Base-by-base conservation (phyloP, 2,329 filamentous ascomycete species). In the Beauveria medogensis region DNA sequence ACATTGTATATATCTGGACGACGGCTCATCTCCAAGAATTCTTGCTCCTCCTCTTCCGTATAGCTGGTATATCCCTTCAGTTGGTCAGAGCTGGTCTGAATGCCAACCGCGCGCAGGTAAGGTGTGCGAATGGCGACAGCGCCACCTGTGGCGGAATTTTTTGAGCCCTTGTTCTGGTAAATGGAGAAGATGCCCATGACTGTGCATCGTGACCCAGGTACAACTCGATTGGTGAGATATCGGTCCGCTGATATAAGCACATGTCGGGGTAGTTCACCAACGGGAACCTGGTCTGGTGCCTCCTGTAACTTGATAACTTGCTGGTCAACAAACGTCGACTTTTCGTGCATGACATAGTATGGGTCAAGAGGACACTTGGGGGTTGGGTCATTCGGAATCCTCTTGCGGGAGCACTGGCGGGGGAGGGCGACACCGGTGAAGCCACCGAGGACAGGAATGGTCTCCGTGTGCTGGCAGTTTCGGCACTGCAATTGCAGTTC, bases 151-250 rank as follows among this genome's bases (percentile, higher is more conserved):
- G 82, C 84, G 5, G 84, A 85, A 67, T 88, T 89, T 74, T 92
- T 95, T 47, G 85, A 88, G 46, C 88, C 89, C 74, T 97, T 97
- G 67, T 88, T 89, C 73, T 97, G 91, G 74, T 97, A 99, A 70
- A 97, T 97, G 34, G 93, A 97, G 78, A 97, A 99, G 40, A 99
- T 91, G 22, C 94, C 94, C 84, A 94, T 97, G 20, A 99, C 83
- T 3, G 92, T 96, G 73, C 94, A 99, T 72, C 93, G 84, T 55
- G 93, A 95, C 34, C 94, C 94, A 6, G 94, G 94, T 3, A 99
- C 92, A 3, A 99, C 94, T 56, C 92, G 86, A 72, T 99, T 99
- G 12, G 93, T 94, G 52, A 99, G 80, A 71, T 97, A 97, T 58
- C 94, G 85, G 71, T 99, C 94, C n/a, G 94, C 94, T 0, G 92